Base-by-base conservation (phyloP, 192 early-diverging fungal species). In the Bifiguratus adelaidae region DNA sequence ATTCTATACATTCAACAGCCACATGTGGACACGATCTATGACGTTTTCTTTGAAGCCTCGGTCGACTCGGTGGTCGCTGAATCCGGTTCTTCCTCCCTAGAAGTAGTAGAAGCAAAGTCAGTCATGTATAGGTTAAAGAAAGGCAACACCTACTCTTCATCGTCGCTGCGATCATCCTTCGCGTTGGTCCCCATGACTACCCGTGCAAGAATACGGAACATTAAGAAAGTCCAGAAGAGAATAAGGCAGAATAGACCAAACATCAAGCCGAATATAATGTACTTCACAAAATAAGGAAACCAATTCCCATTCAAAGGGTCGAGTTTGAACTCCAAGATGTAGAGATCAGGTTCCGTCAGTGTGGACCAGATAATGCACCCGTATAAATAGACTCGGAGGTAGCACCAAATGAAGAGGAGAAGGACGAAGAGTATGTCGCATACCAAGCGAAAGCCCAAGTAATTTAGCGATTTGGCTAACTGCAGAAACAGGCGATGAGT, bases 401-500 rank as follows among this genome's bases (percentile, higher is more conserved):
- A 78, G 24, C 81, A 33, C 88, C 88, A 89, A 19, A 76, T 70
- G 7, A 83, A 18, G 37, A 88, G 60, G 43, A 89, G 82, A 4
- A 74, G 22, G 5, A 63, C 74, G 70, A 91, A 91, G 4, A 70
- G 74, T 1, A 33, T 48, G 7, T 82, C 75, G 48, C 81, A 76
- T 5, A 74, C 37, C 25, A 53, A 61, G 15, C 67, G 67, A 19
- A 78, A 68, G 11, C 60, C 55, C n/a, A 83, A 30, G 36, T 91
- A 91, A 49, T 85, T 83, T 20, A 87, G 56, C 38, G 74, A 76
- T 63, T 91, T 91, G 22, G 88, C 85, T 12, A 77, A 44, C 75
- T 77, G 56, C 7, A 35, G 20, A 22, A 15, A 48, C 30, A 44
- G 4, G 15, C 38, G 26, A 46, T 25, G n/a, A n/a, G n/a, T n/a